Evolutionary conservation across 306 rosid species (phyloP).

Genomic region (Castanopsis chinensis): DNA sequence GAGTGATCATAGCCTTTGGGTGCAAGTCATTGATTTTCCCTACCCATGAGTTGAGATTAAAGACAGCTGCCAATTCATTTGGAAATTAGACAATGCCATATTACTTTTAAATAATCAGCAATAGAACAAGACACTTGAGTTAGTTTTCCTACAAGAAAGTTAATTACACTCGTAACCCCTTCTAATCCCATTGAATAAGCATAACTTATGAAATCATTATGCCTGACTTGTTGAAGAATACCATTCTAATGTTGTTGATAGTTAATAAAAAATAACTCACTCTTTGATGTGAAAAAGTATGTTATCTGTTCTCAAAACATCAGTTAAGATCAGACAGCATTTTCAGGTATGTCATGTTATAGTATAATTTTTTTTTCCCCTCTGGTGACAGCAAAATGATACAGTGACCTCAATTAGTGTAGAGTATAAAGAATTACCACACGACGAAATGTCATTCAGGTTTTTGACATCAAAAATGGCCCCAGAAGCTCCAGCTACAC

Average conservation of each 20-base stretch:
- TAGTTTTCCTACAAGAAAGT: not conserved
- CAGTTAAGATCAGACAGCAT: not conserved
- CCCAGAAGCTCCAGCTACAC: conserved; percentile 80
- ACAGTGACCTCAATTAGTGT: not conserved
- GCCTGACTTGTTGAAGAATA: not conserved
- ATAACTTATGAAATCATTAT: conserved; percentile 7
- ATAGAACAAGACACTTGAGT: not conserved
- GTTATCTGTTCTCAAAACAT: not conserved
- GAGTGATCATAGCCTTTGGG: conserved; percentile 84
- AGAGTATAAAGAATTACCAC: conserved; percentile 46
- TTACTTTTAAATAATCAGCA: too few species aligned
- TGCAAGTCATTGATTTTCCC: conserved; percentile 87
- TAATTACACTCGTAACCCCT: not conserved
- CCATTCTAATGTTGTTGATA: not conserved
- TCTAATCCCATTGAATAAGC: not conserved
- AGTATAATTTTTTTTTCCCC: not conserved
- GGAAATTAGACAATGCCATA: conserved; percentile 7
- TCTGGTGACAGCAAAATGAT: not conserved
- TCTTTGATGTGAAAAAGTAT: not conserved
- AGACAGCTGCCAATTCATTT: conserved; percentile 58
- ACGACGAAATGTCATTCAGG: conserved; percentile 55
- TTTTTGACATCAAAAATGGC: conserved; percentile 78
- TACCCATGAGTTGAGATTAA: conserved; percentile 73
- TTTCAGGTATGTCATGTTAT: not conserved
- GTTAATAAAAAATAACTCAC: not conserved